These are phyloP conservation scores for Candida maesae DNA, from an alignment of 805 yeast genomes.

Conservation along the genomic window DNA sequence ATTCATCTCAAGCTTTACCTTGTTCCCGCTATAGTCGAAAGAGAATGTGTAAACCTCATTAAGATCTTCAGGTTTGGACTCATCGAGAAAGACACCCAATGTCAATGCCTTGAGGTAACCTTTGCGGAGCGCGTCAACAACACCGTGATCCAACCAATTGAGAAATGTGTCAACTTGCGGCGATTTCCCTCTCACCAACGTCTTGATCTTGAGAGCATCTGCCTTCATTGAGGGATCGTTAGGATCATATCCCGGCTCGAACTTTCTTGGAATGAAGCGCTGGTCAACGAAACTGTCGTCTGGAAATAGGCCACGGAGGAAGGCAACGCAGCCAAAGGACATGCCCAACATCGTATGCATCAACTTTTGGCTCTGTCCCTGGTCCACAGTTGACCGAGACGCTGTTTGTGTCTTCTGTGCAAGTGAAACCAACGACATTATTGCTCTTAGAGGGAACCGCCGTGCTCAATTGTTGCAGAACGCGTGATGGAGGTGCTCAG, in stretches of 20 bases:
- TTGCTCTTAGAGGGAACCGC: not conserved
- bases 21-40: constrained; percentile 37
- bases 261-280: constrained; percentile 37
- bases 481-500: not conserved
- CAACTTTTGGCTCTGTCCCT: constrained; percentile 42
- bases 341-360: constrained; percentile 46
- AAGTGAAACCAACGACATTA: constrained; percentile 2
- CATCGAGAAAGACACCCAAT: constrained; percentile 43
- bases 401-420: constrained; percentile 3
- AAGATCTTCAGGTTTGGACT: constrained; percentile 37
- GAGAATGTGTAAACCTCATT: constrained; percentile 50
- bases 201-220: constrained; percentile 43
- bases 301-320: constrained; percentile 52
- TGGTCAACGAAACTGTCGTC: constrained; percentile 51
- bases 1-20: constrained; percentile 26
- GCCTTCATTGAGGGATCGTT: constrained; percentile 26
- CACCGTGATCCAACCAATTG: constrained; percentile 52
- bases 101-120: constrained; percentile 43
- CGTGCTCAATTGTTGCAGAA: not conserved
- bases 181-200: constrained; percentile 43
- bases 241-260: constrained; percentile 26
- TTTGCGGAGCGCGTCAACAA: constrained; percentile 39
- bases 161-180: constrained; percentile 45
- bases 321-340: constrained; percentile 56
- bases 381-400: constrained; percentile 21